Evolutionary conservation across 352 stramenopile species (phyloP), one percentile per base, ranked within the genome.

Genomic region (Hyaloperonospora brassicae): DNA sequence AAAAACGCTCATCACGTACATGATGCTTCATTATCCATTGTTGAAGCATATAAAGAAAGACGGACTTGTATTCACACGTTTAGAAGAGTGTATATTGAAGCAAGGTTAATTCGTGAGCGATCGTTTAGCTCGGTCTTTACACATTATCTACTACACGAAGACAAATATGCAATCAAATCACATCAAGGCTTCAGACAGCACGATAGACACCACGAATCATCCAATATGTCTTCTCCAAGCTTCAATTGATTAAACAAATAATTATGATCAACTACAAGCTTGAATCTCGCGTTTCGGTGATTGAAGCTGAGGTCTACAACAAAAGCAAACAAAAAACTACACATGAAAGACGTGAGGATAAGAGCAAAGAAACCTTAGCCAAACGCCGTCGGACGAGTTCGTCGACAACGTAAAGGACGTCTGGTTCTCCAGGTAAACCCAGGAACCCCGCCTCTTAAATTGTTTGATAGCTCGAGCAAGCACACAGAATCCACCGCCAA

Each of bases 21-120:
- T 64, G 35, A 24, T 64, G 21, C 44, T 22, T 1, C 50, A 55
- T 17, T 63, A 63, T 24, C 56, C 35, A 34, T 21, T 14, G n/a
- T 34, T 59, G 52, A 59, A 52, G 36, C 0, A 24, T 0, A 22
- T 48, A 3, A 40, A 45, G 2, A n/a, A 2, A 12, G n/a, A 47
- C 24, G 44, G 43, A 4, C 43, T 42, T 35, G 35, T 17, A 23
- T 10, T 59, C 5, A n/a, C 27, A 17, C 34, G 44, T 0, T 11
- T 52, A 9, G 52, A 57, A 53, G 48, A 13, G 2, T 40, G 31
- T 22, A 23, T 23, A n/a, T 21, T 57, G 30, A 11, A 47, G 5
- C 13, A 50, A 40, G 42, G 34, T 14, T 31, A n/a, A 1, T 57
- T 35, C 22, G 1, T 62, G 11, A 52, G 46, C 39, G 14, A 42